A percentile compares a stretch with the other conserved stretches of the same genome.
These are phyloP conservation scores for Raddia guianensis DNA, from an alignment of 176 grass and related monocot species.

Conservation along the genomic window DNA sequence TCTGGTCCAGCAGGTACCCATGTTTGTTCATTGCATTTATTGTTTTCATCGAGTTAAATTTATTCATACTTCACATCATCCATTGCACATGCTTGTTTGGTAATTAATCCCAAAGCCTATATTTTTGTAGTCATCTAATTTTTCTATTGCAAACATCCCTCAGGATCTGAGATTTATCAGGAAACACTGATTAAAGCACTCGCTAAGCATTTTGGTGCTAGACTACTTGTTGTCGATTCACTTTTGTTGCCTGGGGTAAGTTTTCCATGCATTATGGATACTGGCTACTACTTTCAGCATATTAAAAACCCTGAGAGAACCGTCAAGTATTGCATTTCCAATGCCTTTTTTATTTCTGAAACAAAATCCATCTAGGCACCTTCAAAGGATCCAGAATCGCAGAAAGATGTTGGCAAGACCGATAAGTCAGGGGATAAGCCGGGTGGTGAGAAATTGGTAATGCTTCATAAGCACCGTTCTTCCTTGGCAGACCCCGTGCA, in stretches of 20 bases:
- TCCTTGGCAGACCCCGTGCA: conserved; percentile 65
- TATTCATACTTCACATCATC: neutral
- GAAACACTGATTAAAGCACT: conserved; percentile 94
- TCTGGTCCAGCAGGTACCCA: conserved; percentile 90
- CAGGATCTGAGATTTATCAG: conserved; percentile 99
- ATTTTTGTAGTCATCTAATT: conserved; percentile 28
- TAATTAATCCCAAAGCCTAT: conserved; percentile 2
- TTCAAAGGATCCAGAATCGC: conserved; percentile 77
- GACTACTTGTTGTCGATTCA: conserved; percentile 88
- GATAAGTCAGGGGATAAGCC: conserved; percentile 65
- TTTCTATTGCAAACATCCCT: conserved; percentile 29
- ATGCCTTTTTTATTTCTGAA: conserved; percentile 22
- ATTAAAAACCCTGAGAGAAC: conserved; percentile 9
- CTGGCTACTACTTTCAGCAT: conserved; percentile 9
- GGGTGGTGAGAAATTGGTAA: conserved; percentile 45
- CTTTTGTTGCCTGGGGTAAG: conserved; percentile 90
- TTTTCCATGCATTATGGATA: conserved; percentile 31
- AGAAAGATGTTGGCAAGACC: conserved; percentile 63
- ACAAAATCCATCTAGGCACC: conserved; percentile 46
- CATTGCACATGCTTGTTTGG: conserved; percentile 12
- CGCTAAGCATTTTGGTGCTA: conserved; percentile 84
- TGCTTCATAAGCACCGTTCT: conserved; percentile 74
- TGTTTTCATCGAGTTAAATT: conserved; percentile 16
- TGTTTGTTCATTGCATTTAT: conserved; percentile 7
- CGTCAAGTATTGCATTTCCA: conserved; percentile 24